Evolutionary conservation across 2,329 filamentous ascomycete species (phyloP), one percentile per base, ranked within the genome.

Genomic region (Grosmannia huntii): DNA sequence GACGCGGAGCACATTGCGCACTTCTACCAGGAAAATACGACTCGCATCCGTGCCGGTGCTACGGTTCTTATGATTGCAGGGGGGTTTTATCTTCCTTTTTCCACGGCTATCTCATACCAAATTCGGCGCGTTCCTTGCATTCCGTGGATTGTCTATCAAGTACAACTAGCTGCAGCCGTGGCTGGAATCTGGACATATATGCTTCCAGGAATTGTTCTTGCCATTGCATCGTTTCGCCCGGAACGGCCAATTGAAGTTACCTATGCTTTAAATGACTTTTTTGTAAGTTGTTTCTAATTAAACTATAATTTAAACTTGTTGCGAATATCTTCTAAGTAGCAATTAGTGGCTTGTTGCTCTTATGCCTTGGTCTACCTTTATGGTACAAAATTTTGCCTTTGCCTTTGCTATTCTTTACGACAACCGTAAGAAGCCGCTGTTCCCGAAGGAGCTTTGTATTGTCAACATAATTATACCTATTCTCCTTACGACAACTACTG

Each of bases 81-180:
- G 25, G 58, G 55, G 11, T 60, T 60, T 23, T 60, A 57, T 48
- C 33, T 60, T 2, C 58, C 58, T 7, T 60, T 60, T 27, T 60
- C 55, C 7, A 53, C 55, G 1, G 58, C 58, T 31, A 60, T 60
- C 21, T 57, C 58, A 3, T 57, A 60, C 55, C 58, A 60, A 33
- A 60, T 60, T 11, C 58, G 55, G 33, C 58, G 58, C 21, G 46
- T 60, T 28, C 58, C 58, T 4, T 23, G 36, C 5, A 50, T 60
- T 19, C 58, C 58, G 3, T 60, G 55, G 44, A 60, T 60, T 21
- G 55, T 57, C 21, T 50, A 57, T 25, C 55, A 60, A 33, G 41
- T 60, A 36, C 58, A 60, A 14, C 51, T 60, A 12, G 55, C 58
- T 1, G 46, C 58, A 1, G 58, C 55, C 5, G 55, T 51, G 0